These are phyloP conservation scores for Dentipellis sp. DNA, from an alignment of 768 basidiomycete genomes.

Conservation along the genomic window DNA sequence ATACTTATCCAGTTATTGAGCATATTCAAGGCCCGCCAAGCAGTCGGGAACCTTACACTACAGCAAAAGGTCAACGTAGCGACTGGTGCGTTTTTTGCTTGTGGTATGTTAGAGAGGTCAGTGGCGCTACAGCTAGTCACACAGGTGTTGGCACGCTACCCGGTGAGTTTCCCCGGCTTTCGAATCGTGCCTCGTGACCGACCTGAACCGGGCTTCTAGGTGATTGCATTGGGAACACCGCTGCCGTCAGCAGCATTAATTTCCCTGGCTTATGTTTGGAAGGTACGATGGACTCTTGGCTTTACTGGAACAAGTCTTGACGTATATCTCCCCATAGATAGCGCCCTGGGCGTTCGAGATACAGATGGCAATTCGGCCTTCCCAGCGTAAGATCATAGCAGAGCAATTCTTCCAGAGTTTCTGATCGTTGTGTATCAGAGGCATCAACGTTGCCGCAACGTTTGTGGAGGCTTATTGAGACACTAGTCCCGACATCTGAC, in stretches of 20 bases:
- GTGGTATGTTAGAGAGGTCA: conserved; percentile 7
- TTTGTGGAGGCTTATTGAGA: conserved; percentile 11
- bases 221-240: conserved; percentile 15
- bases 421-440: conserved; percentile 26
- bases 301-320: not conserved
- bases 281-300: conserved; percentile 8
- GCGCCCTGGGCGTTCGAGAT: conserved; percentile 28
- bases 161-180: not conserved
- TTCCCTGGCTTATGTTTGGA: conserved; percentile 18
- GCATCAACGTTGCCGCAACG: conserved; percentile 29
- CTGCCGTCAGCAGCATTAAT: conserved; percentile 10
- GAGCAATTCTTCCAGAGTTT: conserved; percentile 27
- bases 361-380: conserved; percentile 33
- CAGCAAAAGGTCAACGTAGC: conserved; percentile 19
- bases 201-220: not conserved
- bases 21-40: conserved; percentile 3
- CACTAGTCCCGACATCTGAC: not conserved
- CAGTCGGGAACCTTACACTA: conserved; percentile 11
- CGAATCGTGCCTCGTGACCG: too few relatives aligned
- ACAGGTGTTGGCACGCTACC: not conserved
- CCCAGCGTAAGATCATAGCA: conserved; percentile 36
- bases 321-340: conserved; percentile 4
- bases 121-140: not conserved
- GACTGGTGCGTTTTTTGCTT: conserved; percentile 11
- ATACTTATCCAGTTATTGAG: not conserved